phyloP scores from a whole-genome alignment of 768 basidiomycete species.

The Boletales sp. region DNA sequence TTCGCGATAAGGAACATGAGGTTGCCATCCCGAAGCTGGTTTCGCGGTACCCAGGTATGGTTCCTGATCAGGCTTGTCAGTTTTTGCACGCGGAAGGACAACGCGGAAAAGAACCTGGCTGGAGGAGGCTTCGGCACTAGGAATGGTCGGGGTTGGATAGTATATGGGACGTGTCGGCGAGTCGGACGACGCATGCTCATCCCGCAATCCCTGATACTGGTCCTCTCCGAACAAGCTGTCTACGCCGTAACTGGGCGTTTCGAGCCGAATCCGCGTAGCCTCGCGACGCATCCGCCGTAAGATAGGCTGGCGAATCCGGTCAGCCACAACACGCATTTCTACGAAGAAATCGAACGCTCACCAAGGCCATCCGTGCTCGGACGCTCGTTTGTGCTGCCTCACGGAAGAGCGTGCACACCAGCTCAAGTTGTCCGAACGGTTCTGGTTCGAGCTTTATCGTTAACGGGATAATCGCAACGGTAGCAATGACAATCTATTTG shows the following conservation, averaged over 20 bases:
- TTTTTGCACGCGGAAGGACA: background rate
- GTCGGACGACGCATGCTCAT: conserved; percentile 30
- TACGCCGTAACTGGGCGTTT: conserved; percentile 6
- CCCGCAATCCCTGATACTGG: conserved; percentile 34
- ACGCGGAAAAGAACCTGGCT: background rate
- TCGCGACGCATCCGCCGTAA: conserved; percentile 43
- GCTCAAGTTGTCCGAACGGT: conserved; percentile 45
- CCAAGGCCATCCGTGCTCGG: conserved; percentile 49
- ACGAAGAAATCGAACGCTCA: conserved; percentile 9
- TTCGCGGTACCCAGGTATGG: background rate
- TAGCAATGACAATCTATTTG: conserved; percentile 49
- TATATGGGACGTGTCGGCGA: background rate
- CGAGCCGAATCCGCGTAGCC: conserved; percentile 32
- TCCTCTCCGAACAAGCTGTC: background rate
- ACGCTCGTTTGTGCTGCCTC: conserved; percentile 42
- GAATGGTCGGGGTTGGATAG: background rate
- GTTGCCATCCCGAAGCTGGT: no score
- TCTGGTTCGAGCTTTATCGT: conserved; percentile 43
- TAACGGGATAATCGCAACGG: conserved; percentile 46
- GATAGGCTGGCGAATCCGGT: conserved; percentile 35
- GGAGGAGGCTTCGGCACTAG: background rate
- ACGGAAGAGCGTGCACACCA: conserved; percentile 43
- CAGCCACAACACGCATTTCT: background rate
- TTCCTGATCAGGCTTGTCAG: background rate
- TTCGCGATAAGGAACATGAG: conserved; percentile 31